Percentiles rank a stretch among this genome's conserved stretches.
phyloP scores from a whole-genome alignment of 352 stramenopile species.

The Phytopythium aichiense region DNA sequence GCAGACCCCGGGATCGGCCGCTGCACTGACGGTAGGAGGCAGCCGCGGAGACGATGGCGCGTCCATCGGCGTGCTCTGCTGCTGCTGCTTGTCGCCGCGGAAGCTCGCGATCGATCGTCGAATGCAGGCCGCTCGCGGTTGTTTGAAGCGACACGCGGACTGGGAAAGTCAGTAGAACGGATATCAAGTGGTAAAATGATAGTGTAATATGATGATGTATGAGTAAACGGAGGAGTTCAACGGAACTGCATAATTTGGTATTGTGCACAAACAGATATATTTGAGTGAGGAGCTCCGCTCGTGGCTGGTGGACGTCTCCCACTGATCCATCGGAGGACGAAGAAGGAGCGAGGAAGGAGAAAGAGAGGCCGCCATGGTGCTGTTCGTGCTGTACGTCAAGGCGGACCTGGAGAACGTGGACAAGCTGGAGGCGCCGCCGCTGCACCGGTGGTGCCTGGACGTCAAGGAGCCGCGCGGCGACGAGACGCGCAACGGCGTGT shows the following conservation, averaged over 20 bases:
- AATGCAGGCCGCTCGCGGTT: neutral
- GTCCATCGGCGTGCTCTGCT: neutral
- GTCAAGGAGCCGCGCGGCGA: slow-evolving; percentile 79
- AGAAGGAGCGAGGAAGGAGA: neutral
- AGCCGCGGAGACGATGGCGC: neutral
- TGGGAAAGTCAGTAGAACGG: neutral
- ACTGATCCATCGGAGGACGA: slow-evolving; percentile 3
- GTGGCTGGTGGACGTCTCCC: neutral
- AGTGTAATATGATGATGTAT: neutral
- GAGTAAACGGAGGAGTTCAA: neutral
- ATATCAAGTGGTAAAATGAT: neutral
- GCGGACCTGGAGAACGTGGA: slow-evolving; percentile 86
- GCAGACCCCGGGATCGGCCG: slow-evolving; percentile 1
- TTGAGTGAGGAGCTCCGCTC: neutral
- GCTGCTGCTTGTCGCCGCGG: neutral
- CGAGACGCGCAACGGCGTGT: slow-evolving; percentile 70
- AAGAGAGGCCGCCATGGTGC: slow-evolving; percentile 41
- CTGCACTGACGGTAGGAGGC: neutral
- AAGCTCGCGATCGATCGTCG: neutral
- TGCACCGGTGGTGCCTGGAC: slow-evolving; percentile 82
- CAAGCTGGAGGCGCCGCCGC: slow-evolving; percentile 53
- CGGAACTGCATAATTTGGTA: neutral
- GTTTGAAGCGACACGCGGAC: neutral
- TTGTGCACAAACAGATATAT: neutral
- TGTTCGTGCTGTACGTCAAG: slow-evolving; percentile 87